Conservation (phyloP, 2,329 filamentous ascomycete species). For the Fusarium siculi region DNA sequence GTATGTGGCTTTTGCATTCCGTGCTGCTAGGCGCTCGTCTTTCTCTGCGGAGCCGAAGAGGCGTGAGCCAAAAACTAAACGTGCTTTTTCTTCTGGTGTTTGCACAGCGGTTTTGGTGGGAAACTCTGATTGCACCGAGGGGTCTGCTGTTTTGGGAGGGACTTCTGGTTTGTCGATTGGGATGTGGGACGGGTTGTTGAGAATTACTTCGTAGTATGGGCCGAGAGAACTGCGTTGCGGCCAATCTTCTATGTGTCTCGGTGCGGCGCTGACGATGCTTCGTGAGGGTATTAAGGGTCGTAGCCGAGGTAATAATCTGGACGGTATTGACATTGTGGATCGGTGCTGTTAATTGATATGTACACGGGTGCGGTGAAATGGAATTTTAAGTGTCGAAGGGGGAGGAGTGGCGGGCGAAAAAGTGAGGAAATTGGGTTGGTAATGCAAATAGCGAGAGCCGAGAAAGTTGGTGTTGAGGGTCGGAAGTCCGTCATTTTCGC, state of each 20-base stretch:
- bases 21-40: slow-evolving; percentile 67
- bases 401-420: neutral
- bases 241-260: slow-evolving; percentile 44
- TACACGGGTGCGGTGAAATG: neutral
- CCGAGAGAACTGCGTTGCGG: slow-evolving; percentile 61
- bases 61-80: slow-evolving; percentile 84
- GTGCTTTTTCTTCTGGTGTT: slow-evolving; percentile 64
- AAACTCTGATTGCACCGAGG: slow-evolving; percentile 30
- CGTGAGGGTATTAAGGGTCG: slow-evolving; percentile 45
- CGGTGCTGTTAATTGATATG: neutral
- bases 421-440: slow-evolving; percentile 23
- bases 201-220: slow-evolving; percentile 68
- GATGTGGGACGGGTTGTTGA: slow-evolving; percentile 58
- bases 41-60: slow-evolving; percentile 79
- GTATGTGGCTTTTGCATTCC: slow-evolving; percentile 67
- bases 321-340: slow-evolving; percentile 46
- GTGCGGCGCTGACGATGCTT: slow-evolving; percentile 45
- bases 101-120: slow-evolving; percentile 41
- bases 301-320: slow-evolving; percentile 46
- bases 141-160: slow-evolving; percentile 54
- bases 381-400: rapidly evolving
- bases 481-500: slow-evolving; percentile 44
- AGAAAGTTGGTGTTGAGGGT: slow-evolving; percentile 39
- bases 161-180: slow-evolving; percentile 55
- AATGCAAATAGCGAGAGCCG: slow-evolving; percentile 19